Base-by-base conservation (phyloP, 257 asterid genomes). In the Prunella vulgaris region DNA sequence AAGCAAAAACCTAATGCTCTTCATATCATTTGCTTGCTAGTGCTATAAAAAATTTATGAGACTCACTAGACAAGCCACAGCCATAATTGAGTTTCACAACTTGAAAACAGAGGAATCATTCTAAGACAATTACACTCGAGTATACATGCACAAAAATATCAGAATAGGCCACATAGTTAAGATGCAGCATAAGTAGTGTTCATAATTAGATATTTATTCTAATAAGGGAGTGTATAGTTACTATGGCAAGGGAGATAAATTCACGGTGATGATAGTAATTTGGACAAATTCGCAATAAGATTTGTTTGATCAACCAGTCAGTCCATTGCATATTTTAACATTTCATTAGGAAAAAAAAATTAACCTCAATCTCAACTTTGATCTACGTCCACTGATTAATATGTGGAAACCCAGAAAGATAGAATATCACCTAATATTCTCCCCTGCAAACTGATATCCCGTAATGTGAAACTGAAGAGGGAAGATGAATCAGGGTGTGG, bases 1-100 rank as follows among this genome's bases (percentile, higher is more conserved):
- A 73, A 22, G 74, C 70, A 72, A 25, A 68, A 60, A 69, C 12
- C 35, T 60, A 42, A 38, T n/a, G 21, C 7, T 58, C 7, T 51
- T 40, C 8, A 25, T 10, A 42, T 0, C n/a, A 48, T 33, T 51
- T 4, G 38, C 58, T 63, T 68, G 38, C 69, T 37, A 40, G 5
- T 10, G 65, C 64, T 58, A 62, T 30, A 68, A 15, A 63, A 44
- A 61, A 24, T 28, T 40, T 56, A 54, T 71, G 33, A 49, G 72
- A 63, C 21, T 71, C 73, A 60, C 25, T 12, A 30, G 22, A 49
- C 44, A 32, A 59, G 58, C 24, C 54, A 69, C 42, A 71, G 49
- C 46, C 77, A 54, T 22, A 44, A 18, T 46, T 61, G 54, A 71
- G 33, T 12, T 74, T 27, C 15, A 28, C 38, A 64, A 66, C 44